These are phyloP conservation scores for Colletotrichum sp. DNA, from an alignment of 2,329 filamentous ascomycete species.

Conservation along the genomic window DNA sequence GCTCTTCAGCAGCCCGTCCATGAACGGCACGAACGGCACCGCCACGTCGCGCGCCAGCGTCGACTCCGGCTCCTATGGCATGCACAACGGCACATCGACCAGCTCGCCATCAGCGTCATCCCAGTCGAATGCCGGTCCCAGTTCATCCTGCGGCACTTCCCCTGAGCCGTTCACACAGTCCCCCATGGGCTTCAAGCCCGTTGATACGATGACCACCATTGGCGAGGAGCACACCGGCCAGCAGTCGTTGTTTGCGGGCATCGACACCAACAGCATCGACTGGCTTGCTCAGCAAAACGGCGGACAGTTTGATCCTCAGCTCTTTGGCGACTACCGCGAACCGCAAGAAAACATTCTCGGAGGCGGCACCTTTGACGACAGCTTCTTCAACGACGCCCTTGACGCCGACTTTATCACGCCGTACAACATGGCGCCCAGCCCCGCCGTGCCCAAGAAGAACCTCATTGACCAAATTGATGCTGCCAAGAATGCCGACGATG, in stretches of 20 bases:
- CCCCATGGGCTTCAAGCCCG: slow-evolving; percentile 67
- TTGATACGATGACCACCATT: slow-evolving; percentile 68
- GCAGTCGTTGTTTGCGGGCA: slow-evolving; percentile 38
- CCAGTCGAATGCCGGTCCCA: slow-evolving; percentile 63
- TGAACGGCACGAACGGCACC: slow-evolving; percentile 43
- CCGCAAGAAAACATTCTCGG: slow-evolving; percentile 80
- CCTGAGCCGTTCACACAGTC: slow-evolving; percentile 79
- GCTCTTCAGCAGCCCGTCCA: slow-evolving; percentile 62
- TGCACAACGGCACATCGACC: slow-evolving; percentile 57
- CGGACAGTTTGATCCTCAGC: slow-evolving; percentile 86
- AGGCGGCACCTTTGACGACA: slow-evolving; percentile 73
- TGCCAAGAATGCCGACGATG: slow-evolving; percentile 73
- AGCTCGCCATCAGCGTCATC: slow-evolving; percentile 71
- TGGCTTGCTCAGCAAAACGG: slow-evolving; percentile 83
- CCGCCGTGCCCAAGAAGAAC: slow-evolving; percentile 63
- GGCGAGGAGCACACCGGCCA: slow-evolving; percentile 61
- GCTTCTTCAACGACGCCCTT: slow-evolving; percentile 77
- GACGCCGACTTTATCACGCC: slow-evolving; percentile 82
- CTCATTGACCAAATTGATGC: slow-evolving; percentile 81
- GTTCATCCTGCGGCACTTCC: slow-evolving; percentile 76
- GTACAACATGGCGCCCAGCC: slow-evolving; percentile 69
- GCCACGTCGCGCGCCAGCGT: slow-evolving; percentile 52
- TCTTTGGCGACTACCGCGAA: slow-evolving; percentile 93
- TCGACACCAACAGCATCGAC: slow-evolving; percentile 66
- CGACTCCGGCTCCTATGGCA: slow-evolving; percentile 54